Base-by-base conservation (phyloP, 768 basidiomycete genomes). In the Trametes cingulata region DNA sequence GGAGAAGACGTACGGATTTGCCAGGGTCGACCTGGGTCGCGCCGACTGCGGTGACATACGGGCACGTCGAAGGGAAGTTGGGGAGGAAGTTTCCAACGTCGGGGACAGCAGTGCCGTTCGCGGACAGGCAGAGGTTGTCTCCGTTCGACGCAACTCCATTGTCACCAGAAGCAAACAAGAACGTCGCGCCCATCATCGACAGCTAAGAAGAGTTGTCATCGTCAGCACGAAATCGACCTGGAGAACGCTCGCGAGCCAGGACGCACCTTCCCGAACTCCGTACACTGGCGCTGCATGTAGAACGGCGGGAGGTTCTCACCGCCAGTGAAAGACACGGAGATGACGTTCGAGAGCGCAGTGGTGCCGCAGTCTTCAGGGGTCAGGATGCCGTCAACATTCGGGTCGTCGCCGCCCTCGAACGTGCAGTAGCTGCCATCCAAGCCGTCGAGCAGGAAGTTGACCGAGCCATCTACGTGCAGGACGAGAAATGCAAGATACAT, bases 361-460 rank as follows among this genome's bases (percentile, higher is more conserved):
- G 72, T 74, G 33, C 78, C 79, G 52, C 79, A 79, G 33, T 62
- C 51, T 14, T 63, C 60, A 12, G 45, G 25, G 47, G 47, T 14
- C 7, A 60, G 19, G 24, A 48, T 14, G 8, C 56, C 56, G n/a
- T 56, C 60, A 19, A 52, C 25, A 43, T 62, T 22, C n/a, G 50
- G 60, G 39, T 62, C 55, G 29, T 62, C 59, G 1, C 80, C 81
- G 7, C 80, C 80, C 49, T 79, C 74, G 52, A 74, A 82, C 0
- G 73, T 74, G 54, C 81, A 82, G 64, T 72, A 82, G 2, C 71
- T 66, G 19, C 65, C 73, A 52, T 80, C 79, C 10, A 81, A 37
- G 1, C 77, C 80, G 61, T 82, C 79, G 20, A 82, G 73, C 53
- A 77, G 74, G 60, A 78, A 78, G 65, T 77, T 72, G 67, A 80